Conservation (phyloP, 768 basidiomycete species). For the Boletus subparvulus region DNA sequence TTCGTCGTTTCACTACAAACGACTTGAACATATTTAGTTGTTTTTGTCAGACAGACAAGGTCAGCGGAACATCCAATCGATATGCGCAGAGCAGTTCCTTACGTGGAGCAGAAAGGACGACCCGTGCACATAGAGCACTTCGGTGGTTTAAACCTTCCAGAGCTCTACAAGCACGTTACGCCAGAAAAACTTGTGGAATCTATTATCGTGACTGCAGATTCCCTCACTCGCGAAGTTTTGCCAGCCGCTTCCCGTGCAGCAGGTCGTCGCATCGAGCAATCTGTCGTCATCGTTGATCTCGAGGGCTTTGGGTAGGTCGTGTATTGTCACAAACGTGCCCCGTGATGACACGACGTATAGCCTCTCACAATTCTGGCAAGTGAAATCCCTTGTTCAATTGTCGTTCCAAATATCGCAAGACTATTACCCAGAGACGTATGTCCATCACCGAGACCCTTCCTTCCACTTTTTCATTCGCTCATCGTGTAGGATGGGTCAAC, state of each 20-base stretch:
- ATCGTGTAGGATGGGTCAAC: conserved; percentile 61
- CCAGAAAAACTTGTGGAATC: conserved; percentile 65
- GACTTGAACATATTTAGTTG: background rate
- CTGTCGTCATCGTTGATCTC: conserved; percentile 67
- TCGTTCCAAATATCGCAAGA: conserved; percentile 78
- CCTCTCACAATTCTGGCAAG: conserved; percentile 71
- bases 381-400: conserved; percentile 58
- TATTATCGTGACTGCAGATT: conserved; percentile 64
- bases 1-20: background rate
- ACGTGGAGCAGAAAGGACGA: conserved; percentile 54
- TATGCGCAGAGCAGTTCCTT: background rate
- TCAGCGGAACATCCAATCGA: conserved; percentile 22
- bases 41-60: conserved; percentile 62
- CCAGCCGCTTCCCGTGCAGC: conserved; percentile 63
- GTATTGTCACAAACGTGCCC: background rate
- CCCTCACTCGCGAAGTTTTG: conserved; percentile 61
- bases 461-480: background rate
- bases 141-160: conserved; percentile 55
- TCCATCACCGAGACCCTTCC: background rate
- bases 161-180: conserved; percentile 54
- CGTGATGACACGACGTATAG: conserved; percentile 33
- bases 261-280: conserved; percentile 48
- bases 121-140: conserved; percentile 69
- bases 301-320: conserved; percentile 62
- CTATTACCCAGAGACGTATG: conserved; percentile 76